Base-by-base conservation (phyloP, 1,139 yeast genomes). In the Nematodospora anomalae region DNA sequence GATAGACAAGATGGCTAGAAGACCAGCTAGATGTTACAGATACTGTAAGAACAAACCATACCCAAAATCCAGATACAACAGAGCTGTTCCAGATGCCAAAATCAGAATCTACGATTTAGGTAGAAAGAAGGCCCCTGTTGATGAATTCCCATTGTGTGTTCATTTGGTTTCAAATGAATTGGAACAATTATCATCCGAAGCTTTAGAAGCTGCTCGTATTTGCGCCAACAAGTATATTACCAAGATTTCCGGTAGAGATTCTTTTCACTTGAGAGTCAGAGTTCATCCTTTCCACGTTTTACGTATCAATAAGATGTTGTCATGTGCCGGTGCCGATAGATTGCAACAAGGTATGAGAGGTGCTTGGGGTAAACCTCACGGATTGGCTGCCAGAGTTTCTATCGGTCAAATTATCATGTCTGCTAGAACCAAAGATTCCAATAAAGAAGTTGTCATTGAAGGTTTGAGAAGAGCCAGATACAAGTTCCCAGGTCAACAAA, bases 11-110 rank as follows among this genome's bases (percentile, higher is more conserved):
- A 92, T 92, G 98, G 97, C 98, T 74, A 90, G 98, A 80, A 92
- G 98, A 87, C 98, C 98, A 77, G 98, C 98, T 83, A 88, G 97
- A 84, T 92, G 98, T 83, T 92, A 92, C 96, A 89, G 98, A 82
- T 92, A 90, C 95, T 94, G 96, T 84, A 92, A 94, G 88, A 94
- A 94, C 96, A 92, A 92, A 83, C 98, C 99, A 66, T 92, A 81
- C 88, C 99, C 99, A 79, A 92, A 92, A 84, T 90, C 97, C 66
- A 88, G 98, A 79, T 92, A 89, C 89, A 92, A 92, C 89, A 90
- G 99, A 84, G 97, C 97, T 79, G 99, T 92, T 70, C 99, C 99
- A 76, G 98, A 92, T 76, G 82, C 98, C 62, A 92, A 92, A 87
- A 89, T 92, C 74, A 87, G 97, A 80, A 89, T 94, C 76, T 92